Percentiles rank a stretch among this genome's conserved stretches.
Conservation (phyloP, 2,329 filamentous ascomycete species). For the Dichotomopilus funicola region DNA sequence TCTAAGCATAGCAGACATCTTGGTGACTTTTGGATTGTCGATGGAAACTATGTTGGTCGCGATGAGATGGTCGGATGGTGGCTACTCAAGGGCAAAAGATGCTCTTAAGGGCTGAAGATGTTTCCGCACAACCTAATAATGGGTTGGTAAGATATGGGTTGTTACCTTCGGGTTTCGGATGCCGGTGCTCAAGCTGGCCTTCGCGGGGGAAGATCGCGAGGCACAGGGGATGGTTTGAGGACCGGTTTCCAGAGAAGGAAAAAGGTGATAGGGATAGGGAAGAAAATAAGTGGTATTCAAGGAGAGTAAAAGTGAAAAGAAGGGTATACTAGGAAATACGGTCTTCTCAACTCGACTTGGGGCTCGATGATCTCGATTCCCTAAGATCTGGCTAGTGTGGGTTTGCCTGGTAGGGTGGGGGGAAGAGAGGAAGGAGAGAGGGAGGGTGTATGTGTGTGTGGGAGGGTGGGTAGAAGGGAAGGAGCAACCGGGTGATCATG, state of each 20-base stretch:
- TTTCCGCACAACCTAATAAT: background rate
- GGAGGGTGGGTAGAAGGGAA: slow-evolving; percentile 1
- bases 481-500: slow-evolving; percentile 2
- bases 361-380: background rate
- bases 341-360: background rate
- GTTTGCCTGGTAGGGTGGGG: slow-evolving; percentile 1
- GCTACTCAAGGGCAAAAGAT: background rate
- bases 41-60: background rate
- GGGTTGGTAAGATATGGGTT: slow-evolving; percentile 3
- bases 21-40: background rate
- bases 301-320: background rate
- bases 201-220: background rate
- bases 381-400: background rate
- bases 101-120: background rate
- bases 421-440: background rate
- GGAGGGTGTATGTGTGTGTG: background rate
- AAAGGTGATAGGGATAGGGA: background rate
- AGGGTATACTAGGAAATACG: background rate
- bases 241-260: background rate
- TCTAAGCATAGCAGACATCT: slow-evolving; percentile 13
- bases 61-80: background rate
- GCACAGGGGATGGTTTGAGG: background rate
- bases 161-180: background rate
- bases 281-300: background rate
- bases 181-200: no score